Conservation (phyloP, 1,284 basidiomycete genomes). For the Ganoderma sp. region DNA sequence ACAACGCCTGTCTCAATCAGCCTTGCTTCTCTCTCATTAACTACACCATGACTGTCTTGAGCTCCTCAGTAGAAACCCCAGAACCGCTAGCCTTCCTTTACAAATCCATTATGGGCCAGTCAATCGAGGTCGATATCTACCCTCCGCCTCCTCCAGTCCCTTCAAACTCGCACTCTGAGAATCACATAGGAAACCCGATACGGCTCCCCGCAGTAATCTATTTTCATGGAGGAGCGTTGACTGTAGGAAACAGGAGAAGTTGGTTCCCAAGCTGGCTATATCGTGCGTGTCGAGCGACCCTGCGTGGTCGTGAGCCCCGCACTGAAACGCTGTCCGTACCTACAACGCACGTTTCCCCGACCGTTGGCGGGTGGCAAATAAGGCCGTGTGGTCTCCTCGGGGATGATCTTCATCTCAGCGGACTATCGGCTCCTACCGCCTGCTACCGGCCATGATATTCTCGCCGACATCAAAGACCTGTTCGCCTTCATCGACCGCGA, state of each 20-base stretch:
- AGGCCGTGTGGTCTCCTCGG: conserved; percentile 25
- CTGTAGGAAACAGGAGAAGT: conserved; percentile 59
- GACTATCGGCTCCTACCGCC: conserved; percentile 68
- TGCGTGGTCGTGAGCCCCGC: background rate
- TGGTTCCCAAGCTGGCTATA: conserved; percentile 70
- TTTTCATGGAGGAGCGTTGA: conserved; percentile 69
- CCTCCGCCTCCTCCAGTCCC: conserved; percentile 25
- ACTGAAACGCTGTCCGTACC: background rate
- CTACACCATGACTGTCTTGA: too few species aligned
- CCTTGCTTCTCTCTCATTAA: too few species aligned
- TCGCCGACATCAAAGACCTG: conserved; percentile 60
- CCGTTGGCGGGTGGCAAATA: background rate
- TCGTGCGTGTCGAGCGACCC: conserved; percentile 47
- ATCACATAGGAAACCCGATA: background rate
- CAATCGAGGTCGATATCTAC: conserved; percentile 35
- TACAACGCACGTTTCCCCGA: conserved; percentile 2
- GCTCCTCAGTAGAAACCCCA: background rate
- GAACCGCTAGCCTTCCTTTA: conserved; percentile 28
- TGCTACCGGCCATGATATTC: conserved; percentile 59
- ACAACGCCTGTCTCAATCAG: background rate
- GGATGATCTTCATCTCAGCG: conserved; percentile 55
- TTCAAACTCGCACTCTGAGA: background rate
- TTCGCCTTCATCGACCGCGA: conserved; percentile 52
- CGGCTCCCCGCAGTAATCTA: conserved; percentile 56
- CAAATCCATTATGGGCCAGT: conserved; percentile 27